Evolutionary conservation across 306 rosid species (phyloP).

Genomic region (Dalbergia oliveri): DNA sequence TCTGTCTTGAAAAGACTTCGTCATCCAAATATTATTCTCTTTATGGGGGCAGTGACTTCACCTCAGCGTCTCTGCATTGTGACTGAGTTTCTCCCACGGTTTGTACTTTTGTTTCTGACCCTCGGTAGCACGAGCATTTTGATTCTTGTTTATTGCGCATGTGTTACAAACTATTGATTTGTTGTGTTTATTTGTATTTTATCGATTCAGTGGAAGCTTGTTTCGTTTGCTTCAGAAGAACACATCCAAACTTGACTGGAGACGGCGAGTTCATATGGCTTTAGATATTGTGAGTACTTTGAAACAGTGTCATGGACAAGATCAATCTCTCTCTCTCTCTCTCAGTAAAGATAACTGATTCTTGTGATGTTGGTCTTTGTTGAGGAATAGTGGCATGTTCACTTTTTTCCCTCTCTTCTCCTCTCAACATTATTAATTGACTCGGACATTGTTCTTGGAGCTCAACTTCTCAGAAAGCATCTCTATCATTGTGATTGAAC

Average conservation of each 20-base stretch:
- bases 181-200: conserved; percentile 41
- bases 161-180: conserved; percentile 8
- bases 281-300: conserved; percentile 85
- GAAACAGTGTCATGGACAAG: conserved; percentile 26
- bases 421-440: neutral
- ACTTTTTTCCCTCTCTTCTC: conserved; percentile 2
- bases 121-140: conserved; percentile 1
- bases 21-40: conserved; percentile 94
- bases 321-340: neutral
- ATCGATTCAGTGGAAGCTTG: conserved; percentile 90
- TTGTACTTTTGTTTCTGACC: conserved; percentile 45
- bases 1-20: conserved; percentile 97
- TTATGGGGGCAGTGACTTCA: conserved; percentile 99
- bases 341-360: neutral
- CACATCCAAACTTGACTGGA: conserved; percentile 87
- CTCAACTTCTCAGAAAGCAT: conserved; percentile 33
- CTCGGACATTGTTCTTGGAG: conserved; percentile 34
- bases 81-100: conserved; percentile 99
- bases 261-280: conserved; percentile 91
- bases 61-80: conserved; percentile 90
- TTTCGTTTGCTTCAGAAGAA: conserved; percentile 85
- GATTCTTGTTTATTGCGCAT: conserved; percentile 8
- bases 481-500: conserved; percentile 40
- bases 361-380: neutral
- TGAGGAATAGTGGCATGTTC: conserved; percentile 14